Evolutionary conservation across 148 eudicot genomes (phyloP), one percentile per base, ranked within the genome.

Genomic region (Simmondsia chinensis): DNA sequence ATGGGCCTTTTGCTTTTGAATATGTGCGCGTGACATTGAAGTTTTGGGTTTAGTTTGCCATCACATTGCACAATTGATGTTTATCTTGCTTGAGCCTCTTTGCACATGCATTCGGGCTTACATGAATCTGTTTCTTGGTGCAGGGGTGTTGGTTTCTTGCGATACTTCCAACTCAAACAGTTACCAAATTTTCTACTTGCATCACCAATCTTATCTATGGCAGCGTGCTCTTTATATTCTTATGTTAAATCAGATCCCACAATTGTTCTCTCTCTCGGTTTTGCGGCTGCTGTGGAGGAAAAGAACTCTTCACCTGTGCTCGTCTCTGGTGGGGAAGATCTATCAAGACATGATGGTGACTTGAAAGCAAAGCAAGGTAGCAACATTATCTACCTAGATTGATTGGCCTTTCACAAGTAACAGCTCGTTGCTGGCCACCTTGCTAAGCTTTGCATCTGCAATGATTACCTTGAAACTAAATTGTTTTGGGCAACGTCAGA

Each of bases 61-160:
- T n/a, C n/a, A n/a, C n/a, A n/a, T n/a, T n/a, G n/a, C n/a, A n/a
- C n/a, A n/a, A n/a, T n/a, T n/a, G n/a, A n/a, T n/a, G n/a, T n/a
- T n/a, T n/a, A n/a, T n/a, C n/a, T n/a, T n/a, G n/a, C n/a, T n/a
- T n/a, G n/a, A n/a, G n/a, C n/a, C n/a, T n/a, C n/a, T 8, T 24
- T 25, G 3, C 22, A 12, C 15, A n/a, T n/a, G n/a, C n/a, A n/a
- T n/a, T n/a, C n/a, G n/a, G 49, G 48, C 38, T 25, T 21, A 23
- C 43, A 29, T 29, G 19, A 8, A 28, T 18, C 21, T 57, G 32
- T n/a, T 50, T 35, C 27, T 68, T 70, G 6, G 59, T 55, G 18
- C 83, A 86, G 99, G 99, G 74, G 75, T 50, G 99, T 86, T 18
- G 99, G 99, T 43, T 86, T 93, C 60, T 64, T 93, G 69, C 65